phyloP scores from a whole-genome alignment of 148 eudicot genomes.

The Tetragonia tetragonoides region DNA sequence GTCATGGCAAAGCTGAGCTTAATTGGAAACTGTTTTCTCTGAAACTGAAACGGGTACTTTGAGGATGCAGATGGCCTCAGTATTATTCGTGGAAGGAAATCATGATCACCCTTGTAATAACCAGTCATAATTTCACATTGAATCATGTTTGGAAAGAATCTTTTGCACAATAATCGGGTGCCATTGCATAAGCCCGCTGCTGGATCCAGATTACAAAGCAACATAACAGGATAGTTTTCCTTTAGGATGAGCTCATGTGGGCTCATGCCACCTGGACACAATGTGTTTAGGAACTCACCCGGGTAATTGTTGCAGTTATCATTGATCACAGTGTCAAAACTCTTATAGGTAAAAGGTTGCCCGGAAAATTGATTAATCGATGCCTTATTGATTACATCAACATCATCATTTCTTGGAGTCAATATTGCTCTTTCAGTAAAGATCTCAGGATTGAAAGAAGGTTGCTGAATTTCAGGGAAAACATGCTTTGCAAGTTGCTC shows the following conservation, averaged over 20 bases:
- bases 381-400: neutral
- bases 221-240: conserved; percentile 4
- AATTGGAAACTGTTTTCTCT: neutral
- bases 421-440: neutral
- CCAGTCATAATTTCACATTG: conserved; percentile 4
- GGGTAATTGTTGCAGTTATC: conserved; percentile 4
- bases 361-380: conserved; percentile 3
- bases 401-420: conserved; percentile 12
- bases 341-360: neutral
- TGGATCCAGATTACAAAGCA: conserved; percentile 11
- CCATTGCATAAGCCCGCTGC: conserved; percentile 18
- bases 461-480: neutral
- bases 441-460: no score
- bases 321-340: neutral
- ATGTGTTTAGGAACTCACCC: neutral
- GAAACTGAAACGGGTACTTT: neutral
- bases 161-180: conserved; percentile 6
- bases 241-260: conserved; percentile 18
- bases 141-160: neutral
- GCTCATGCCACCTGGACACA: conserved; percentile 14
- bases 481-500: neutral
- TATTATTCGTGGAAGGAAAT: neutral
- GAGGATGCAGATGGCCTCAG: neutral
- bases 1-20: conserved; percentile 18
- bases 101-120: neutral